These are phyloP conservation scores for Knoxia roxburghii DNA, from an alignment of 257 asterid genomes.

Conservation along the genomic window DNA sequence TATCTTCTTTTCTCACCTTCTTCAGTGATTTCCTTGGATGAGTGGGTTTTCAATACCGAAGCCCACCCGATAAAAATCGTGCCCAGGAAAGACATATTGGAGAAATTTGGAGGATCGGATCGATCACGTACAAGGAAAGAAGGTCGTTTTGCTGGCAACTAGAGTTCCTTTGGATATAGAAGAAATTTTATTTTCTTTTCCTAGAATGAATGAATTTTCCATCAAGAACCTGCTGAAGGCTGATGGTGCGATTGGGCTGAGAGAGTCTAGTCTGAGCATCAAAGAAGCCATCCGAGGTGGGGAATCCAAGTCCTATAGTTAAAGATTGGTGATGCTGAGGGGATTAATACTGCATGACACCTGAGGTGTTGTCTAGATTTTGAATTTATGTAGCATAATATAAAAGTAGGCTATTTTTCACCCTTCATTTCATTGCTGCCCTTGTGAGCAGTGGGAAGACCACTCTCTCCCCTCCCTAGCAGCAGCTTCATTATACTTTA, in stretches of 20 bases:
- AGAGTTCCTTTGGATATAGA: too few relatives aligned
- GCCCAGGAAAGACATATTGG: conserved; percentile 39
- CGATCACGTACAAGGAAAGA: conserved; percentile 76
- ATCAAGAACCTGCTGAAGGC: neutral
- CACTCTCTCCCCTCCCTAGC: neutral
- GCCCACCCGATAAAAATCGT: conserved; percentile 91
- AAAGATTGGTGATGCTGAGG: too few relatives aligned
- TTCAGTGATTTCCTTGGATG: conserved; percentile 82
- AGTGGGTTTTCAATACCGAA: conserved; percentile 99
- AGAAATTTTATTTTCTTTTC: neutral
- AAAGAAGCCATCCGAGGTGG: neutral
- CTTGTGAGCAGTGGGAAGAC: too few relatives aligned
- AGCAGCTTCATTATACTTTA: conserved; percentile 5
- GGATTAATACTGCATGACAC: too few relatives aligned
- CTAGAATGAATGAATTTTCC: neutral
- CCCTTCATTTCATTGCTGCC: too few relatives aligned
- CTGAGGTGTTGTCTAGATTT: neutral
- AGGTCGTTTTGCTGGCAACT: conserved; percentile 66
- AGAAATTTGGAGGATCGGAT: conserved; percentile 25
- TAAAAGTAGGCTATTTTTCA: neutral
- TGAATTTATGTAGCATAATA: neutral
- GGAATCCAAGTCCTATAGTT: neutral
- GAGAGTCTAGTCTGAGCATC: conserved; percentile 3
- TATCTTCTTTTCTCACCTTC: conserved; percentile 97
- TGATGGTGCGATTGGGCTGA: neutral